phyloP scores from a whole-genome alignment of 176 grass and related monocot species.

The Musa schizocarpa region DNA sequence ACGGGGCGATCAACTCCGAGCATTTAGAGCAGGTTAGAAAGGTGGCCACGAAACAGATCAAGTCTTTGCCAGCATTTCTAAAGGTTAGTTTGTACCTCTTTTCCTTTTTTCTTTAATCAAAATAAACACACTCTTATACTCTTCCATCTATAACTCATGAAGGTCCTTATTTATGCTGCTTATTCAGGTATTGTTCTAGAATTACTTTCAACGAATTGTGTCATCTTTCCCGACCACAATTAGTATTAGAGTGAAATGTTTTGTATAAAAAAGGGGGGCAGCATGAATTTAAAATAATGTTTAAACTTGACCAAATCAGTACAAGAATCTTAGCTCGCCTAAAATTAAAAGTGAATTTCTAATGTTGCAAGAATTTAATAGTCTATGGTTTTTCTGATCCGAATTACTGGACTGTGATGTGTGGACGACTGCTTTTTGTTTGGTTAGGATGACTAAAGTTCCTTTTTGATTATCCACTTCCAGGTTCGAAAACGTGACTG shows the following conservation, averaged over 20 bases:
- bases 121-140: background rate
- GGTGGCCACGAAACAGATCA: conserved; percentile 66
- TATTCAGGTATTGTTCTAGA: background rate
- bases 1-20: conserved; percentile 34
- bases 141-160: background rate
- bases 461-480: conserved; percentile 24
- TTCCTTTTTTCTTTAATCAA: background rate
- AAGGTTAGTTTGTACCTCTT: conserved; percentile 38
- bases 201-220: too few relatives aligned
- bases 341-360: background rate
- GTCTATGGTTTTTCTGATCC: background rate
- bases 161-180: background rate
- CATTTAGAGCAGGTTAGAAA: conserved; percentile 58
- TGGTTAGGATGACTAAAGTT: background rate
- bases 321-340: background rate
- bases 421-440: background rate
- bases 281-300: background rate
- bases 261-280: background rate
- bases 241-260: too few relatives aligned
- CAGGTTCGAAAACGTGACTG: conserved; percentile 97
- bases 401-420: background rate
- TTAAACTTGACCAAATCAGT: background rate
- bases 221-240: too few relatives aligned
- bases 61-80: conserved; percentile 79
- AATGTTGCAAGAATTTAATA: background rate